Base-by-base conservation (phyloP, 2,329 filamentous ascomycete genomes). In the Ceratocystis papillata region DNA sequence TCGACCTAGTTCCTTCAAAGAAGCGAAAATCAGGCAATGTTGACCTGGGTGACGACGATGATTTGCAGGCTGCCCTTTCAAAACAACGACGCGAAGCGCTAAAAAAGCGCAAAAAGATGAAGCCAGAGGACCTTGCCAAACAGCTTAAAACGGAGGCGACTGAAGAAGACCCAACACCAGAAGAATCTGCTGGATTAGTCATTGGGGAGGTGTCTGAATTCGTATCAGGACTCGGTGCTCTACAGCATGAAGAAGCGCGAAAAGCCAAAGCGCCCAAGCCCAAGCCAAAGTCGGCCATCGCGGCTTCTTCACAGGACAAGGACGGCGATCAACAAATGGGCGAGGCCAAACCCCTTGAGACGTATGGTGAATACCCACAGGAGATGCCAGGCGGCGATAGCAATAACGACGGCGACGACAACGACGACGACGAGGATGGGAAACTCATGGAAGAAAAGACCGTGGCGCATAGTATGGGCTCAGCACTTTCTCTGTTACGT, bases 151-250 rank as follows among this genome's bases (percentile, higher is more conserved):
- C 86, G 37, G 81, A 81, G 28, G 77, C 81, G 0, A 79, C 83
- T 2, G 72, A 76, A 8, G 79, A 80, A 53, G 79, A 82, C 63
- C 77, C 78, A 44, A 79, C 79, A 1, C 74, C 72, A 30, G 70
- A 67, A 3, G 73, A 76, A 50, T 73, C 71, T 1, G 77, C 76
- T 37, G 93, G 91, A 1, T 79, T 99, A 1, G 83, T 96, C n/a
- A 92, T 99, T 67, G 93, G 96, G 68, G 94, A 96, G 73, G 96
- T 93, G 0, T 91, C 91, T 0, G 92, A 96, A 71, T 99, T 99
- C 71, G 88, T 99, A 37, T 88, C 91, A 30, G 90, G 90, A 65
- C 77, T 99, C 65, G 88, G 87, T 72, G 88, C 87, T 67, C 84
- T 87, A 15, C 81, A 79, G 22, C 79, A 80, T 6, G 77, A 80